Base-by-base conservation (phyloP, 2,329 filamentous ascomycete genomes). In the Dothistroma septosporum region DNA sequence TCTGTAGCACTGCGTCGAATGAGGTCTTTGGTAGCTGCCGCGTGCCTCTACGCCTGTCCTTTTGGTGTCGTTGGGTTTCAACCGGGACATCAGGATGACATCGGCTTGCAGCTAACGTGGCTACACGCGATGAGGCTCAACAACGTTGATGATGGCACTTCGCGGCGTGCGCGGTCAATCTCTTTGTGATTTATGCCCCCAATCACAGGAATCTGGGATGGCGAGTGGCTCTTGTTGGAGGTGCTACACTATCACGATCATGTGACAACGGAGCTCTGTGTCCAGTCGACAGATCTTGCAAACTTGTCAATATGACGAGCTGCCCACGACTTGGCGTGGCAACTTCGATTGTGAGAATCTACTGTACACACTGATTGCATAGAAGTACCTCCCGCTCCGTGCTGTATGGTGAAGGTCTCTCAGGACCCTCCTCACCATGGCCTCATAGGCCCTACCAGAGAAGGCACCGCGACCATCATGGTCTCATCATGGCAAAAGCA, bases 331-430 rank as follows among this genome's bases (percentile, higher is more conserved):
- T 11, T 37, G 10, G 33, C 33, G 33, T 19, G 41, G 41, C 41
- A 44, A 16, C 41, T 44, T 33, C 24, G 28, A 53, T 21, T 33
- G 16, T 53, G 9, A 10, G 21, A 8, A 32, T 28, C 31, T 35
- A 35, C 31, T 53, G 35, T 53, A 53, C 50, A 53, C 50, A 53
- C 1, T 53, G 24, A 19, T 22, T 53, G 50, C 50, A 53, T 35
- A 53, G n/a, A n/a, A 33, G n/a, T 35, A n/a, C 28, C 50, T 53
- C 24, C 31, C 19, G 28, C 28, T 21, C 31, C 50, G 50, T 53
- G 31, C 50, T 53, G 50, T 53, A 53, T 31, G 28, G 9, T 1
- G 35, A 22, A 32, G 33, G 50, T 14, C 50, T 53, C 22, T 6
- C 28, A 6, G 16, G n/a, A n/a, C 41, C 41, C n/a, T n/a, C n/a